phyloP scores from a whole-genome alignment of 2,329 filamentous ascomycete genomes.

The Achaetomium macrosporum region DNA sequence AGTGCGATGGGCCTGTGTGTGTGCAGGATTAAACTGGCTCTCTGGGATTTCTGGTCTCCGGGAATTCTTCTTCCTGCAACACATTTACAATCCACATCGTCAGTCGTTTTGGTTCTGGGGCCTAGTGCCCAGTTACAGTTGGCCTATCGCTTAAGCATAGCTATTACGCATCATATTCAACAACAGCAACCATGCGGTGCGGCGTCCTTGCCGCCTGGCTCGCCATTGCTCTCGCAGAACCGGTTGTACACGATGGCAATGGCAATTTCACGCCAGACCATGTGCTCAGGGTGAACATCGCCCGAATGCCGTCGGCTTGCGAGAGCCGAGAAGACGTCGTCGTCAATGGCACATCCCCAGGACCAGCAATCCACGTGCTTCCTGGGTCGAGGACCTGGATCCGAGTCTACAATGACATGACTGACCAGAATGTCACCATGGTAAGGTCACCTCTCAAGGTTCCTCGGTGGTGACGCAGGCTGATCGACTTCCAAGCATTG shows the following conservation, averaged over 20 bases:
- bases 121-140: no score
- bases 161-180: no score
- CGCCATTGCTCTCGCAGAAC: background rate
- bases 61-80: no score
- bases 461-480: background rate
- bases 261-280: slow-evolving; percentile 36
- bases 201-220: no score
- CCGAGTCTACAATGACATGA: slow-evolving; percentile 53
- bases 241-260: slow-evolving; percentile 23
- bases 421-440: slow-evolving; percentile 50
- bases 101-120: no score
- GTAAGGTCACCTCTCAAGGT: slow-evolving; percentile 29
- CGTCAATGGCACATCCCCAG: slow-evolving; percentile 49
- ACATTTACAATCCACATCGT: no score
- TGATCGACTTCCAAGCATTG: slow-evolving; percentile 46
- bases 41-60: no score
- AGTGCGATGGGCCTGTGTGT: no score
- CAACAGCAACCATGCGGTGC: no score
- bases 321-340: slow-evolving; percentile 37
- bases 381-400: slow-evolving; percentile 48
- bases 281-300: slow-evolving; percentile 40
- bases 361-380: slow-evolving; percentile 41
- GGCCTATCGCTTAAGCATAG: no score
- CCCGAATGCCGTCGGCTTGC: slow-evolving; percentile 39
- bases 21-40: no score